Evolutionary conservation across 2,329 filamentous ascomycete genomes (phyloP).

Genomic region (Rosellinia necatrix): DNA sequence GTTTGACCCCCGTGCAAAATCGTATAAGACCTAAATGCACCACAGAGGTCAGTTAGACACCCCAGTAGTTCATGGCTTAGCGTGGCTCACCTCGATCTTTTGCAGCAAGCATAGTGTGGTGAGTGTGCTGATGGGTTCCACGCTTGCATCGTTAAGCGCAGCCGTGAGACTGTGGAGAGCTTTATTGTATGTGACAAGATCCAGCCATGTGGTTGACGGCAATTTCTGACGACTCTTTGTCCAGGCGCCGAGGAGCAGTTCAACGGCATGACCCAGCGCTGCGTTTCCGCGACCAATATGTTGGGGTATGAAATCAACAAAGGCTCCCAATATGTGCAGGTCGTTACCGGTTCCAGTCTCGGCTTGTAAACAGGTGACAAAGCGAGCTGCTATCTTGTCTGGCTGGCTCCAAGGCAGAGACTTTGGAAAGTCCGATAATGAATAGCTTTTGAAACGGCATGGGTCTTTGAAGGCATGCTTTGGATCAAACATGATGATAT

Average conservation of each 20-base stretch:
- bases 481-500: conserved; percentile 26
- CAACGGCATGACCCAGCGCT: conserved; percentile 32
- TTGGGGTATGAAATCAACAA: conserved; percentile 34
- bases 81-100: conserved; percentile 38
- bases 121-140: conserved; percentile 32
- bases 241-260: conserved; percentile 35
- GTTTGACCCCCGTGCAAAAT: conserved; percentile 36
- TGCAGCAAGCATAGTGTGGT: conserved; percentile 36
- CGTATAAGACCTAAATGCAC: conserved; percentile 32
- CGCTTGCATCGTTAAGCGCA: conserved; percentile 31
- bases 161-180: conserved; percentile 35
- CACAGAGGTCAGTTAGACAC: not conserved
- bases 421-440: not conserved
- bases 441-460: conserved; percentile 23
- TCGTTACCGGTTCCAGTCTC: conserved; percentile 35
- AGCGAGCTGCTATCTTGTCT: conserved; percentile 29
- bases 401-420: conserved; percentile 27
- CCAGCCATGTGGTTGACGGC: conserved; percentile 33
- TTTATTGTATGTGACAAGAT: conserved; percentile 34
- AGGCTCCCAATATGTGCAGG: conserved; percentile 35
- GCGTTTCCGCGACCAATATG: conserved; percentile 29
- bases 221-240: conserved; percentile 32
- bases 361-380: conserved; percentile 31
- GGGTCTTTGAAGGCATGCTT: conserved; percentile 27
- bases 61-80: not conserved